These are phyloP conservation scores for Naganishia albida DNA, from an alignment of 1,284 basidiomycete species.

Conservation along the genomic window DNA sequence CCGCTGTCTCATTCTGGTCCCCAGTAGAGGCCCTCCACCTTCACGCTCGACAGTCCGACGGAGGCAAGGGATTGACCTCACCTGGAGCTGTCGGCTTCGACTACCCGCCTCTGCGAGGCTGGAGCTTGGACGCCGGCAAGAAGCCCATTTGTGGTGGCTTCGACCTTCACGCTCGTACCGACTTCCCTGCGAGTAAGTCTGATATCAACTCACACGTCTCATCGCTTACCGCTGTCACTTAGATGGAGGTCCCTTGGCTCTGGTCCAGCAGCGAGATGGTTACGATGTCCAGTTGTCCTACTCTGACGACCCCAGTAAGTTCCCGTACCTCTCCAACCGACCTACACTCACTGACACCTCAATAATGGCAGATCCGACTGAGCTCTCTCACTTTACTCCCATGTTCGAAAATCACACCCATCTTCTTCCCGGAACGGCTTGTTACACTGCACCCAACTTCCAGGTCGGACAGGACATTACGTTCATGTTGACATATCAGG, in stretches of 20 bases:
- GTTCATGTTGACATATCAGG: slow-evolving; percentile 27
- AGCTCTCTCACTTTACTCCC: slow-evolving; percentile 26
- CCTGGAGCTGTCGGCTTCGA: slow-evolving; percentile 23
- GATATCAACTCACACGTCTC: too few species aligned
- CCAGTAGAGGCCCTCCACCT: slow-evolving; percentile 6
- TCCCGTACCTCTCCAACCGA: too few species aligned
- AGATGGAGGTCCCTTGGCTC: slow-evolving; percentile 20
- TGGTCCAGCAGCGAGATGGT: slow-evolving; percentile 26
- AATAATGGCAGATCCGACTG: slow-evolving; percentile 8
- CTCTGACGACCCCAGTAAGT: slow-evolving; percentile 18
- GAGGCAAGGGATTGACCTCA: slow-evolving; percentile 11
- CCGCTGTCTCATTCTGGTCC: not conserved
- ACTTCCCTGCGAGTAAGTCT: slow-evolving; percentile 19
- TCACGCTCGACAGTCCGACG: slow-evolving; percentile 21
- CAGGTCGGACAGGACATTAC: slow-evolving; percentile 22
- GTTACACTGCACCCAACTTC: slow-evolving; percentile 24
- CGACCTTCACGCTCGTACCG: slow-evolving; percentile 13
- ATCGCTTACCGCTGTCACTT: not conserved
- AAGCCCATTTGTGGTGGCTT: slow-evolving; percentile 27
- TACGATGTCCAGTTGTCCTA: slow-evolving; percentile 26
- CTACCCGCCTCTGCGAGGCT: slow-evolving; percentile 23
- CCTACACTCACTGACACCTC: not conserved
- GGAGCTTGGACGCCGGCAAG: slow-evolving; percentile 22
- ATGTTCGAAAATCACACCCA: slow-evolving; percentile 26
- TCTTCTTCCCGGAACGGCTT: slow-evolving; percentile 20